phyloP scores from a whole-genome alignment of 2,329 filamentous ascomycete species.

The Xylaria sp. region DNA sequence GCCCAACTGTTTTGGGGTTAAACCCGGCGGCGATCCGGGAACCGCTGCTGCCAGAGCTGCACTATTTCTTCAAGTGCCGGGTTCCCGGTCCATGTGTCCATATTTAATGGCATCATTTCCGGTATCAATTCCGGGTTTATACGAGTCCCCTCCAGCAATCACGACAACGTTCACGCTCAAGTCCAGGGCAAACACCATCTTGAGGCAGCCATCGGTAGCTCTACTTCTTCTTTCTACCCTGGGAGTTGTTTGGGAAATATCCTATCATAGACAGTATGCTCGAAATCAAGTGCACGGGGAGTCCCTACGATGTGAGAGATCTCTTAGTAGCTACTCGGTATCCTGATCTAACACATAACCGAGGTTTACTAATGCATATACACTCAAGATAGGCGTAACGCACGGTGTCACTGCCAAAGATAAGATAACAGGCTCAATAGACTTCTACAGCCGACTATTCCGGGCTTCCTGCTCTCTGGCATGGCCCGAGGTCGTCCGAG shows the following conservation, averaged over 20 bases:
- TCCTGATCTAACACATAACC: background rate
- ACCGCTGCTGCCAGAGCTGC: background rate
- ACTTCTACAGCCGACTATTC: slow-evolving; percentile 52
- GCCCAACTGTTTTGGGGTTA: background rate
- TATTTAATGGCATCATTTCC: background rate
- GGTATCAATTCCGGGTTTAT: background rate
- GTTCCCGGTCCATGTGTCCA: background rate
- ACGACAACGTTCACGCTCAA: background rate
- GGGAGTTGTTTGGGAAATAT: background rate
- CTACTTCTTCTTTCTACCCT: background rate
- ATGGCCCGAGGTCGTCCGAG: slow-evolving; percentile 48
- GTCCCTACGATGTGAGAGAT: slow-evolving; percentile 26
- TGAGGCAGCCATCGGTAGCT: background rate
- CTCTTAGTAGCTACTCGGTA: background rate
- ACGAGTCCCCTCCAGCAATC: background rate
- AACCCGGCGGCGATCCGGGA: background rate
- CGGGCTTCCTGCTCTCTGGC: slow-evolving; percentile 46
- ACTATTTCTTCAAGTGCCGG: background rate
- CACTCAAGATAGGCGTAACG: slow-evolving; percentile 49
- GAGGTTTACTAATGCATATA: slow-evolving; percentile 22
- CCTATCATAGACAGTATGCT: slow-evolving; percentile 25
- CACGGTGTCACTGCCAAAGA: slow-evolving; percentile 49
- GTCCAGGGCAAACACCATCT: background rate
- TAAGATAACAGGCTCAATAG: slow-evolving; percentile 49
- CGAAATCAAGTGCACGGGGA: slow-evolving; percentile 36